Evolutionary conservation across 768 basidiomycete species (phyloP).

Genomic region (Suillus fuscotomentosus): DNA sequence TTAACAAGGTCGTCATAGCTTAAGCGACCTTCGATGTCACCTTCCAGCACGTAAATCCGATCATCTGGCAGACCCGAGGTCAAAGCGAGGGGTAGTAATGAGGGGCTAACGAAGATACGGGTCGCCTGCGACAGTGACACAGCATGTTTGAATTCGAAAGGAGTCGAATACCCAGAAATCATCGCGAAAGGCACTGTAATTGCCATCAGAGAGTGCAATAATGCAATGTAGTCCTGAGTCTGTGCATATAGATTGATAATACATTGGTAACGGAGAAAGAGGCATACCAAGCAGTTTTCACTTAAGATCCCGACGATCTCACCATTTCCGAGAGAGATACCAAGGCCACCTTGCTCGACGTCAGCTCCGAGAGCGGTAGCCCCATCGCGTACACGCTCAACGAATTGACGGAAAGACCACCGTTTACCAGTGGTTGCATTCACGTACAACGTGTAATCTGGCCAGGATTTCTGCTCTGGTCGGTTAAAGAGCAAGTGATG

Average conservation of each 20-base stretch:
- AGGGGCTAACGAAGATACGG: conserved; percentile 51
- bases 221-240: conserved; percentile 51
- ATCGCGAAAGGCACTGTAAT: conserved; percentile 52
- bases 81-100: conserved; percentile 41
- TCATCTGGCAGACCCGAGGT: conserved; percentile 37
- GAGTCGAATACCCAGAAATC: conserved; percentile 54
- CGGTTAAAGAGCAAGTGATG: conserved; percentile 55
- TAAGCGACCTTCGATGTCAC: conserved; percentile 36
- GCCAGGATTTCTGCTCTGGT: conserved; percentile 52
- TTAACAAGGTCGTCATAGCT: conserved; percentile 47
- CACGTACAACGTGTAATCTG: conserved; percentile 55
- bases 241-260: neutral
- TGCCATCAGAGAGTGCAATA: conserved; percentile 48
- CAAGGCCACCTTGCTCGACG: conserved; percentile 52
- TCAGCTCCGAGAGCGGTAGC: conserved; percentile 57
- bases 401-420: conserved; percentile 47
- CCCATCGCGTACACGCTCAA: conserved; percentile 49
- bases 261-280: neutral
- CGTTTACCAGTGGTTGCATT: conserved; percentile 51
- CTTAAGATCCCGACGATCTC: conserved; percentile 71
- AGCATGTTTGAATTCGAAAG: conserved; percentile 52
- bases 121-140: conserved; percentile 49
- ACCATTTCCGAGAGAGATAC: conserved; percentile 41
- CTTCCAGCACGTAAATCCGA: conserved; percentile 50
- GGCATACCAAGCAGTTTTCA: conserved; percentile 64